These are phyloP conservation scores for Dothistroma pini DNA, from an alignment of 2,329 filamentous ascomycete genomes.

Conservation along the genomic window DNA sequence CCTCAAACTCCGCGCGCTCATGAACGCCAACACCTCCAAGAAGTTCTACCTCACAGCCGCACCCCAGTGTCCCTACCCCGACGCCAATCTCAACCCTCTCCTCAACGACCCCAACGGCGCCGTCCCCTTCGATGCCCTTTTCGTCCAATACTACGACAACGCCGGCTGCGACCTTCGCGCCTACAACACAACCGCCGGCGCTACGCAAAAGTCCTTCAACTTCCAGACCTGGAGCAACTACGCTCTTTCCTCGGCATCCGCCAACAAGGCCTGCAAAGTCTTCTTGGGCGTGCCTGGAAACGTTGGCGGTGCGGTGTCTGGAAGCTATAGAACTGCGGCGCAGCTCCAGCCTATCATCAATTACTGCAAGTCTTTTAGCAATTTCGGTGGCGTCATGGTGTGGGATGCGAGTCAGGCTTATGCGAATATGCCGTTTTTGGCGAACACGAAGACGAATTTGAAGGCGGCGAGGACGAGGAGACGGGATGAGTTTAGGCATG, in stretches of 20 bases:
- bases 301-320: constrained; percentile 33
- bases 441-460: constrained; percentile 18
- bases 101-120: constrained; percentile 53
- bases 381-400: constrained; percentile 42
- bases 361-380: constrained; percentile 31
- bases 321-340: constrained; percentile 32
- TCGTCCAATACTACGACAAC: constrained; percentile 47
- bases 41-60: constrained; percentile 45
- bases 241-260: constrained; percentile 27
- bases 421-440: constrained; percentile 31
- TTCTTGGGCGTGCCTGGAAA: constrained; percentile 37
- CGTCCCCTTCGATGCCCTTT: constrained; percentile 54
- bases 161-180: constrained; percentile 41
- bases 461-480: constrained; percentile 2
- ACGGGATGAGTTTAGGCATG: background rate
- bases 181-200: constrained; percentile 27
- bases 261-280: constrained; percentile 31
- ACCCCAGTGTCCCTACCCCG: constrained; percentile 41
- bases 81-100: constrained; percentile 32
- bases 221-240: constrained; percentile 44
- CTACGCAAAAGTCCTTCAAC: constrained; percentile 52
- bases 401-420: constrained; percentile 50
- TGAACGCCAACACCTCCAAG: constrained; percentile 30
- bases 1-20: constrained; percentile 31
- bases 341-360: constrained; percentile 31